Base-by-base conservation (phyloP, 2,329 filamentous ascomycete species). In the Cyclaneusma minus region DNA sequence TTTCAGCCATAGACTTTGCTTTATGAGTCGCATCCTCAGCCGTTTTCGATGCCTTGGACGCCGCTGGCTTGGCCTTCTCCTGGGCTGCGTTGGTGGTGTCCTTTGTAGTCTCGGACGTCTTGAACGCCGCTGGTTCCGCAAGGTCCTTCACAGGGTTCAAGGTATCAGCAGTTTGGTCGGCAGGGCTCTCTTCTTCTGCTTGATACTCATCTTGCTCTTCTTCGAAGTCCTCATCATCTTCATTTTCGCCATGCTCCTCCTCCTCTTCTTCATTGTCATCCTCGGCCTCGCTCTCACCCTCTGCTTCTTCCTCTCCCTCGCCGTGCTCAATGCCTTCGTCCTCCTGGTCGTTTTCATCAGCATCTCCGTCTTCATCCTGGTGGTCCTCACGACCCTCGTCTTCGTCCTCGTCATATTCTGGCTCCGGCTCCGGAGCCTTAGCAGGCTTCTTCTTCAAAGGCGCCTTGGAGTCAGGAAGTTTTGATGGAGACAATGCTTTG, bases 271-370 rank as follows among this genome's bases (percentile, higher is more conserved):
- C 22, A 10, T 15, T 15, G 11, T 24, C 22, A 5, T 24, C 22
- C 6, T 5, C n/a, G 4, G n/a, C 22, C 20, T 21, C 20, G 8
- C 20, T 8, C 8, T 13, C 11, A 5, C 15, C 17, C 11, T 10
- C 62, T 62, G 57, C 54, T 61, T 21, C 52, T 68, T 29, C 64
- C 63, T 14, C 45, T 68, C n/a, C 50, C n/a, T n/a, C n/a, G n/a
- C n/a, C 37, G 29, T 14, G 34, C 14, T 12, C n/a, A 10, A 5
- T 10, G n/a, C 14, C n/a, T n/a, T n/a, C n/a, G 11, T 21, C 12
- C 3, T 24, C 22, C n/a, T 20, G 18, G 8, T 8, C 8, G 18
- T 20, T 11, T 8, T 20, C 11, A 21, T 29, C 28, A 21, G 18
- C 17, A 12, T n/a, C n/a, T n/a, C n/a, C n/a, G n/a, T n/a, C n/a